phyloP scores from a whole-genome alignment of 352 stramenopile species.

The Blastocystis sp. region DNA sequence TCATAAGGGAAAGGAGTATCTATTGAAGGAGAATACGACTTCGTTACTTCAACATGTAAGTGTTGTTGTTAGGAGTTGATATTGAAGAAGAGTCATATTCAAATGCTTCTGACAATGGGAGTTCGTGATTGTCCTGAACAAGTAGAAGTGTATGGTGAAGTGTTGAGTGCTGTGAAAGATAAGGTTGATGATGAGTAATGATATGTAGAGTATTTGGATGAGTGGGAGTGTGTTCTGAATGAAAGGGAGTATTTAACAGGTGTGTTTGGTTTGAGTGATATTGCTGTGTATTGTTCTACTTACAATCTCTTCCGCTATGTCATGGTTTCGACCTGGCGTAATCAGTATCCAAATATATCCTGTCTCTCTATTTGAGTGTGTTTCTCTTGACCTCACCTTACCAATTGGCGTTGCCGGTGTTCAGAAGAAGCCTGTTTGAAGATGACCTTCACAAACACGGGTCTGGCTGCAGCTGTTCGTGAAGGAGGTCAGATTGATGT shows the following conservation, averaged over 20 bases:
- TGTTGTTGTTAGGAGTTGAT: neutral
- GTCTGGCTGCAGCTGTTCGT: neutral
- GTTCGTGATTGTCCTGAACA: slow-evolving; percentile 55
- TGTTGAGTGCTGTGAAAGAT: slow-evolving; percentile 1
- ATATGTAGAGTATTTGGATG: slow-evolving; percentile 15
- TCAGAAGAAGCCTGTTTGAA: neutral
- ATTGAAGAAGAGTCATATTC: slow-evolving; percentile 48
- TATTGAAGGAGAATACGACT: neutral
- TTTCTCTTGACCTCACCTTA: neutral
- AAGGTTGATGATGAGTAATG: neutral
- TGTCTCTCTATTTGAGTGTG: neutral
- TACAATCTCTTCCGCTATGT: slow-evolving; percentile 56
- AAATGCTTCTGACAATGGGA: slow-evolving; percentile 45
- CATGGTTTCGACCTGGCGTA: slow-evolving; percentile 15
- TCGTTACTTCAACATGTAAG: slow-evolving; percentile 5
- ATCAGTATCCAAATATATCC: slow-evolving; percentile 43
- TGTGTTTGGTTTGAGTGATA: slow-evolving; percentile 22
- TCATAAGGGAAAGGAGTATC: neutral
- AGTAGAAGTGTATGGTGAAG: slow-evolving; percentile 31
- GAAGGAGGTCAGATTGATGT: slow-evolving; percentile 52
- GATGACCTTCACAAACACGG: neutral
- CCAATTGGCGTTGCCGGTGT: neutral
- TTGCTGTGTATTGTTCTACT: slow-evolving; percentile 9
- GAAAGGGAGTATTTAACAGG: neutral
- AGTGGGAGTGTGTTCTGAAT: slow-evolving; percentile 13